These are phyloP conservation scores for Suhomyces choctaworum DNA, from an alignment of 1,139 yeast genomes.

Conservation along the genomic window DNA sequence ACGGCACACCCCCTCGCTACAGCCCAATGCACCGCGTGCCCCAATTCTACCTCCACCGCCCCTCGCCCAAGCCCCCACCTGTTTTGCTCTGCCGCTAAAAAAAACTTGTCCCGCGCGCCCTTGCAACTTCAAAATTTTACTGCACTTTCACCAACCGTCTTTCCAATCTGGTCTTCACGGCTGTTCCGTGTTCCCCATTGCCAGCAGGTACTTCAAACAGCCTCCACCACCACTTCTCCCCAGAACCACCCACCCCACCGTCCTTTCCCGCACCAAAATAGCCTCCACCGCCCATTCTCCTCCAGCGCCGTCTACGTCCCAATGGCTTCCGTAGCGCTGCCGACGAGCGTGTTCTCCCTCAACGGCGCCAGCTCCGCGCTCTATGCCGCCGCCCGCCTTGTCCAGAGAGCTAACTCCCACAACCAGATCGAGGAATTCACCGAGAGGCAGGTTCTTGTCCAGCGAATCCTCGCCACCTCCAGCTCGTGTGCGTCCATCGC, in stretches of 20 bases:
- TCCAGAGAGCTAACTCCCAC: conserved; percentile 6
- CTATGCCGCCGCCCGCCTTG: not conserved
- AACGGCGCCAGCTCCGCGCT: not conserved
- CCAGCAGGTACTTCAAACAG: not conserved
- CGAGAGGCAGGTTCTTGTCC: conserved; percentile 26
- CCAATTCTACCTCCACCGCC: no score
- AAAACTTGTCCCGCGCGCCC: not conserved
- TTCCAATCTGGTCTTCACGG: not conserved
- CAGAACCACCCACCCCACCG: not conserved
- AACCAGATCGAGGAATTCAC: conserved; percentile 31
- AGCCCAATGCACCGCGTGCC: no score
- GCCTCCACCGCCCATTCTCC: not conserved
- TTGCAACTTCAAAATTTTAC: no score
- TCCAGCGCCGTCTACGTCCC: no score
- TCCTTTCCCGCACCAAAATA: not conserved
- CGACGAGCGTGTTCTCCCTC: not conserved
- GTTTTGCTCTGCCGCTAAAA: no score
- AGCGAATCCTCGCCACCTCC: conserved; percentile 55
- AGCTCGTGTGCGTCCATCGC: conserved; percentile 60
- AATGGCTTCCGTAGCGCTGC: not conserved
- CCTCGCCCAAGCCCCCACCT: no score
- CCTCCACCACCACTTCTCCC: not conserved
- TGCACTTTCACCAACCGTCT: not conserved
- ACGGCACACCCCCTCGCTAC: no score
- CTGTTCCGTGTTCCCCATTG: no score